Evolutionary conservation across 2,329 filamentous ascomycete species (phyloP), one percentile per base, ranked within the genome.

Genomic region (Penicillium sp.): DNA sequence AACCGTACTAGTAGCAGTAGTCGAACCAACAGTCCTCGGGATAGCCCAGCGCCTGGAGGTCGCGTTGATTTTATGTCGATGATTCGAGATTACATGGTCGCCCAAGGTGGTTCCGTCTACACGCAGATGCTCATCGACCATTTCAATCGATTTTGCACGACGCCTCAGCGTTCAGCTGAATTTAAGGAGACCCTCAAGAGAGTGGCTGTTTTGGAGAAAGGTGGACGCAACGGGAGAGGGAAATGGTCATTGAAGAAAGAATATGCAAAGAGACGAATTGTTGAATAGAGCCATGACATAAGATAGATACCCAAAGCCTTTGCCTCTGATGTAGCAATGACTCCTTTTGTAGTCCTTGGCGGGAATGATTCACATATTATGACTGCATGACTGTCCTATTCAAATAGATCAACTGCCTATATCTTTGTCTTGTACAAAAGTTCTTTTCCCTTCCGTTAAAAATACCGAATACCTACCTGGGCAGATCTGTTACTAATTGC

Each of bases 41-140:
- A 63, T 35, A 60, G 56, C 21, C 74, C 81, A 78, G 81, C 7
- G 71, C 79, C 42, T 63, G 60, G 77, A 70, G 79, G 81, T 0
- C 83, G 45, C 26, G 28, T 80, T 58, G 86, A 90, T 58, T 90
- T 90, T 64, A 79, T 84, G 62, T 79, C 78, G 49, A 79, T 89
- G 78, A 95, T 97, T 56, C 85, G 87, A 40, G 83, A 87, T 43
- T 97, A 91, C 64, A 86, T 97, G 62, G 80, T 81, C 46, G 80
- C 84, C 23, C 91, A 95, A 56, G 89, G 89, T 9, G 91, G 91
- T 3, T 82, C 83, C 33, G 90, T 89, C 5, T 86, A 90, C 5
- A 92, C 89, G 43, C 91, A 95, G 75, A 87, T 91, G 79, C 74
- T 97, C 46, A 88, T 96, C 23, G 89, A 96, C 66, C 91, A 96